Conservation (phyloP, 2,329 filamentous ascomycete species). For the Paecilomyces formosus region DNA sequence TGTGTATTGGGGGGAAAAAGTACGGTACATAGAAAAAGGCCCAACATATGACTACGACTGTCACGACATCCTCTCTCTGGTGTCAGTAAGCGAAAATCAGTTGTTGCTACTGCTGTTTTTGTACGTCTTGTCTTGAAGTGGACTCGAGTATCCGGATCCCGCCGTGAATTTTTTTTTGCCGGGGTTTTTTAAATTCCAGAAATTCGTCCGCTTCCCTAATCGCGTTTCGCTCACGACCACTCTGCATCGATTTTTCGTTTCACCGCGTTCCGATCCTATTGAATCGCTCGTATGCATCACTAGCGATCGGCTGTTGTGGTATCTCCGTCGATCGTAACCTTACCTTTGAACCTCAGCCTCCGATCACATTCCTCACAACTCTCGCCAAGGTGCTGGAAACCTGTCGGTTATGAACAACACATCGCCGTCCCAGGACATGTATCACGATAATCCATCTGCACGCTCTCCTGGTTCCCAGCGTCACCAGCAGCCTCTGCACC, state of each 20-base stretch:
- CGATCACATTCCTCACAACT: background rate
- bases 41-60: background rate
- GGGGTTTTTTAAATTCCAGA: background rate
- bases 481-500: conserved; percentile 56
- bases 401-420: conserved; percentile 23
- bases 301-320: background rate
- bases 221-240: background rate
- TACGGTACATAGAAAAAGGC: background rate
- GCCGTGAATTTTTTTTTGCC: background rate
- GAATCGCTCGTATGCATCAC: background rate
- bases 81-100: background rate
- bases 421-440: conserved; percentile 38
- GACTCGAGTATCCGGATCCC: background rate
- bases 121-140: background rate
- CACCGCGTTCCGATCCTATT: background rate
- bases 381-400: background rate
- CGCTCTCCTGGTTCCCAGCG: conserved; percentile 71
- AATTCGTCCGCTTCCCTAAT: background rate
- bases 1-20: background rate
- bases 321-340: background rate
- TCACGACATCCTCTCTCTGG: background rate
- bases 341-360: background rate
- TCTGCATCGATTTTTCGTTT: background rate
- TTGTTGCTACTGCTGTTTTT: background rate
- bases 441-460: conserved; percentile 63